Evolutionary conservation across 345 rosid species (phyloP).

Genomic region (Gynandropsis gynandra): DNA sequence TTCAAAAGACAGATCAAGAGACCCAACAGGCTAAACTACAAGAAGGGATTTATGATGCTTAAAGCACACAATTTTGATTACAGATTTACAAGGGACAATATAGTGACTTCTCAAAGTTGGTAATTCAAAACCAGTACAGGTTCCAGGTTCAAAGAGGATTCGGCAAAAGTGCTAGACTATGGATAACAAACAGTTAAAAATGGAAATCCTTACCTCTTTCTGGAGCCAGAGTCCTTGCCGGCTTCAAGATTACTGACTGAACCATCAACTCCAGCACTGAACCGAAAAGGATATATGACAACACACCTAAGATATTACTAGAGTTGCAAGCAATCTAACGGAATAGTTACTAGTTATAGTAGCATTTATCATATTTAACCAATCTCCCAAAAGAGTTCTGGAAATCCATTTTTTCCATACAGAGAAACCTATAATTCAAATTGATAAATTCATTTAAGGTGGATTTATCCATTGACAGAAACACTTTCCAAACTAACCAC

Average conservation of each 20-base stretch:
- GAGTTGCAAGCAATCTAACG: constrained; percentile 1
- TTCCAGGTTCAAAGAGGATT: no score
- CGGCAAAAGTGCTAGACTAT: no score
- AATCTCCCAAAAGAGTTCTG: background rate
- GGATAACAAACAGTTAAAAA: no score
- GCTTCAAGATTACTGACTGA: constrained; percentile 49
- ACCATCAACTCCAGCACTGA: constrained; percentile 48
- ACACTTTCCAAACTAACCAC: background rate
- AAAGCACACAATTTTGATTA: no score
- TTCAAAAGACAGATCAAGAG: background rate
- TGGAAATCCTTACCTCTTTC: constrained; percentile 59
- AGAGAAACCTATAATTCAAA: background rate
- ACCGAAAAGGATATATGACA: constrained; percentile 10
- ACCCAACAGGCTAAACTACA: background rate
- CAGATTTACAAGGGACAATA: no score
- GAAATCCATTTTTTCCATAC: background rate
- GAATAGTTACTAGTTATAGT: background rate
- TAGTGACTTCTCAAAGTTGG: no score
- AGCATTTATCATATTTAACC: background rate
- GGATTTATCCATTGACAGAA: no score
- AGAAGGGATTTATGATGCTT: background rate
- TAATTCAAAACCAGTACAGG: no score
- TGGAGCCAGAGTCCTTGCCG: constrained; percentile 49
- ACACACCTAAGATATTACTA: background rate
- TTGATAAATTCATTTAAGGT: no score